These are phyloP conservation scores for Eimeria sp. DNA, from an alignment of 169 alveolate genomes.

Conservation along the genomic window DNA sequence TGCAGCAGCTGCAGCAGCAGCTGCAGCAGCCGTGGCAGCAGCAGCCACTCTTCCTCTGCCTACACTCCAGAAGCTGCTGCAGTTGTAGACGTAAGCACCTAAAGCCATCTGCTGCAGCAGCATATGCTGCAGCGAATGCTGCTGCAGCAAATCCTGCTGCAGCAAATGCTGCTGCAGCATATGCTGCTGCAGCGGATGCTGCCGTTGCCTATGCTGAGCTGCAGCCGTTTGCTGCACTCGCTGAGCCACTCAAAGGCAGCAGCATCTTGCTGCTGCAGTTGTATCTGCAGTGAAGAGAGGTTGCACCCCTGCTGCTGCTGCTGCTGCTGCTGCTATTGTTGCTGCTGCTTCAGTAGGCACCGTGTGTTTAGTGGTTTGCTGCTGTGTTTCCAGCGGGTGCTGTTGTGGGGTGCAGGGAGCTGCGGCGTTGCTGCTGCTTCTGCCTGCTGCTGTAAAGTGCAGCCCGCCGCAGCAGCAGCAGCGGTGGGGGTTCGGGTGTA, in stretches of 20 bases:
- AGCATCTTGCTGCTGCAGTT: neutral
- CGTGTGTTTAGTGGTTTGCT: neutral
- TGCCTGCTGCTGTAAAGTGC: constrained; percentile 35
- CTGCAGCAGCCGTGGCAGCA: constrained; percentile 34
- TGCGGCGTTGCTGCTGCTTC: constrained; percentile 35
- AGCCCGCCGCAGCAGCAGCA: constrained; percentile 36
- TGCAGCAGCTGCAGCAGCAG: constrained; percentile 48
- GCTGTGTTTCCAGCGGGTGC: neutral
- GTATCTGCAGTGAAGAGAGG: no score
- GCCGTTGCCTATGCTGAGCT: neutral
- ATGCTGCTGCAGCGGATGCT: constrained; percentile 12
- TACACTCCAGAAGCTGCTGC: constrained; percentile 40
- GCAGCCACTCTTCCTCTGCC: constrained; percentile 3
- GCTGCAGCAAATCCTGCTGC: neutral
- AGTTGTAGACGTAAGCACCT: constrained; percentile 26
- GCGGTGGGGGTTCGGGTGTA: constrained; percentile 21
- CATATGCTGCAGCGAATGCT: constrained; percentile 1
- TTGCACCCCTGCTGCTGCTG: constrained; percentile 19
- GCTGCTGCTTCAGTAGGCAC: neutral
- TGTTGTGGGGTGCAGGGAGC: constrained; percentile 30
- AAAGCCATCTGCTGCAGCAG: neutral
- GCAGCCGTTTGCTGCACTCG: neutral
- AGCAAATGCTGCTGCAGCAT: neutral
- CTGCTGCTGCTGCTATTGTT: constrained; percentile 1
- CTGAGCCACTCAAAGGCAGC: neutral